Evolutionary conservation across 73 alveolate genomes (phyloP).

Genomic region (Durusdinium trenchii): DNA sequence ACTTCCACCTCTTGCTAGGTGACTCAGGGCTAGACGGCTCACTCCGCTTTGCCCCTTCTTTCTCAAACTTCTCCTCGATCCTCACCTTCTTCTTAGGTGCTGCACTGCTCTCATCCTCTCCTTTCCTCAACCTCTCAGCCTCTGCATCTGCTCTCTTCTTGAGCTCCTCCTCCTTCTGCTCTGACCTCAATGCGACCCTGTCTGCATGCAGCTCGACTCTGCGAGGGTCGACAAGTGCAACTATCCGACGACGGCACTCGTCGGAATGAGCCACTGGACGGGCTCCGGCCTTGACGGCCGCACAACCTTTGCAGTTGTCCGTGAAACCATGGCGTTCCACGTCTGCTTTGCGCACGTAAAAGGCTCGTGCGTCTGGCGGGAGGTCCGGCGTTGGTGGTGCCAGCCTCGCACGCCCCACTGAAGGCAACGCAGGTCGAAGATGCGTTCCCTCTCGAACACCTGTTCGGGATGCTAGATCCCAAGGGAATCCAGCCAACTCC

Average conservation of each 20-base stretch:
- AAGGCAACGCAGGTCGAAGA: neutral
- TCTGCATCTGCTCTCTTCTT: neutral
- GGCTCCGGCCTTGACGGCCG: neutral
- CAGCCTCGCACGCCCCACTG: neutral
- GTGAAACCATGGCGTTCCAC: neutral
- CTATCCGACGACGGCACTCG: too few species aligned
- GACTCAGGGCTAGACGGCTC: neutral
- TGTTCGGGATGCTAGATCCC: constrained; percentile 19
- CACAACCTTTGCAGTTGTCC: neutral
- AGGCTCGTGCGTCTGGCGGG: neutral
- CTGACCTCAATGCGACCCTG: too few species aligned
- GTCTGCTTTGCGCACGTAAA: neutral
- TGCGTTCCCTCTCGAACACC: neutral
- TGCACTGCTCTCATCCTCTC: neutral
- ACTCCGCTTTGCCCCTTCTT: neutral
- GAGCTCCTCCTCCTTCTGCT: neutral
- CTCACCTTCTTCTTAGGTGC: neutral
- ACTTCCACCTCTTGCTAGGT: neutral
- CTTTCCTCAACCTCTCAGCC: neutral
- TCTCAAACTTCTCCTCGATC: neutral
- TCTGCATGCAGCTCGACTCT: too few species aligned
- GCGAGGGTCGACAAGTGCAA: too few species aligned
- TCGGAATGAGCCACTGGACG: too few species aligned
- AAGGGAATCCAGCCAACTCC: constrained; percentile 38
- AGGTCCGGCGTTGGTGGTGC: constrained; percentile 6